These are phyloP conservation scores for Amaranthus palmeri DNA, from an alignment of 148 eudicot species.

Conservation along the genomic window DNA sequence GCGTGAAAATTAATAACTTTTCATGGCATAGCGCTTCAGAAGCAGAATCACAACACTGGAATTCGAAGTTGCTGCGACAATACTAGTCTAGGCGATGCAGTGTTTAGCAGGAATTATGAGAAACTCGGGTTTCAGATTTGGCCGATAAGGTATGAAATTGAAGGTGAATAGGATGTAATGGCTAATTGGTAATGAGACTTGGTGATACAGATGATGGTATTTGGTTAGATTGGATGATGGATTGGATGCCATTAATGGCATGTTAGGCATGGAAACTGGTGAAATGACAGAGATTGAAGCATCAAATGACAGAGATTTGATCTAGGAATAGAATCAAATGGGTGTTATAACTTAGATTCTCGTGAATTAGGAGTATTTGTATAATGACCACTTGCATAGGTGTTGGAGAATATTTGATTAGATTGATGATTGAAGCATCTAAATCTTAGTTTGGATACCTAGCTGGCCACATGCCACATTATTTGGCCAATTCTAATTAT, in stretches of 20 bases:
- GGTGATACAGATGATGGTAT: background rate
- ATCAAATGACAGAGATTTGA: too few species aligned
- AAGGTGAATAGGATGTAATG: too few species aligned
- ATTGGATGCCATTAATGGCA: too few species aligned
- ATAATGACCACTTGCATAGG: background rate
- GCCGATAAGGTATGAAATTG: too few species aligned
- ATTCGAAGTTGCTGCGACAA: background rate
- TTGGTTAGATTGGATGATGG: background rate
- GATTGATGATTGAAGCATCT: slow-evolving; percentile 9
- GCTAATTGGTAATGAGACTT: too few species aligned
- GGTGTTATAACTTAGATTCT: background rate
- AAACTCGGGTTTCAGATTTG: too few species aligned
- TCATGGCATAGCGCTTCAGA: too few species aligned
- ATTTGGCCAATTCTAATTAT: slow-evolving; percentile 2
- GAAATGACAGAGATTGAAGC: too few species aligned
- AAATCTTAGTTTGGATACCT: slow-evolving; percentile 5
- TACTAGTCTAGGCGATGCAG: background rate
- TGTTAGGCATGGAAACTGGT: too few species aligned
- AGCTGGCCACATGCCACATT: slow-evolving; percentile 25
- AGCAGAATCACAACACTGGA: background rate
- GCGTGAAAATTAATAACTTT: too few species aligned
- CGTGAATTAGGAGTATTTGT: background rate
- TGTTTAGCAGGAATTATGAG: background rate
- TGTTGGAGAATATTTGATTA: slow-evolving; percentile 10
- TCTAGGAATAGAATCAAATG: background rate